A percentile compares a stretch with the other conserved stretches of the same genome.
phyloP scores from a whole-genome alignment of 805 yeast species.

The Candida orba region DNA sequence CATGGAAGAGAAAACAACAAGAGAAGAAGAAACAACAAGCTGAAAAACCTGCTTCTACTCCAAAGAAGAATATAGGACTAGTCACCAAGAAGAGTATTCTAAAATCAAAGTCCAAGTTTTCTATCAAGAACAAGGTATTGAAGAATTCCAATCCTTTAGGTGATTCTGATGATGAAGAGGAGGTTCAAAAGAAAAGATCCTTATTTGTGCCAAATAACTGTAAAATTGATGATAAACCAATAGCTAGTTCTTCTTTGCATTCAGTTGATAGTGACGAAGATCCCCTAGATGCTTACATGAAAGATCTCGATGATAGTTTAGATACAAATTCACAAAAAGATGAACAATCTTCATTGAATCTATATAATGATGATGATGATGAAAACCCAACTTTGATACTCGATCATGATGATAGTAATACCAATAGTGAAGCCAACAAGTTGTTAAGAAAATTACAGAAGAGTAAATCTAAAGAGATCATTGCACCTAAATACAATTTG shows the following conservation, averaged over 20 bases:
- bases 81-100: neutral
- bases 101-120: neutral
- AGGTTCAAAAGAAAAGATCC: conserved; percentile 9
- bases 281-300: conserved; percentile 42
- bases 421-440: conserved; percentile 29
- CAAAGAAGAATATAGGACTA: neutral
- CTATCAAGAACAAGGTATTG: neutral
- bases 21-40: conserved; percentile 19
- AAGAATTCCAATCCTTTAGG: conserved; percentile 20
- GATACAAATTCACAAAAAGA: neutral
- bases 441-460: conserved; percentile 32
- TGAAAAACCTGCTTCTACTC: conserved; percentile 7
- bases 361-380: conserved; percentile 1
- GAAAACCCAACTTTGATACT: conserved; percentile 20
- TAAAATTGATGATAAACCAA: conserved; percentile 1
- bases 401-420: conserved; percentile 22
- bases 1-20: conserved; percentile 42
- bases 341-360: too few relatives aligned
- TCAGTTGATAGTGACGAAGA: conserved; percentile 29
- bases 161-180: conserved; percentile 27
- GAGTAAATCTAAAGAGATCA: conserved; percentile 45
- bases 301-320: conserved; percentile 7
- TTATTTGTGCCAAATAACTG: conserved; percentile 17
- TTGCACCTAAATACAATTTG: conserved; percentile 27
- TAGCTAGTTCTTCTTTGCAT: conserved; percentile 1